These are phyloP conservation scores for Blastocystis sp. DNA, from an alignment of 352 stramenopile genomes.

Conservation along the genomic window DNA sequence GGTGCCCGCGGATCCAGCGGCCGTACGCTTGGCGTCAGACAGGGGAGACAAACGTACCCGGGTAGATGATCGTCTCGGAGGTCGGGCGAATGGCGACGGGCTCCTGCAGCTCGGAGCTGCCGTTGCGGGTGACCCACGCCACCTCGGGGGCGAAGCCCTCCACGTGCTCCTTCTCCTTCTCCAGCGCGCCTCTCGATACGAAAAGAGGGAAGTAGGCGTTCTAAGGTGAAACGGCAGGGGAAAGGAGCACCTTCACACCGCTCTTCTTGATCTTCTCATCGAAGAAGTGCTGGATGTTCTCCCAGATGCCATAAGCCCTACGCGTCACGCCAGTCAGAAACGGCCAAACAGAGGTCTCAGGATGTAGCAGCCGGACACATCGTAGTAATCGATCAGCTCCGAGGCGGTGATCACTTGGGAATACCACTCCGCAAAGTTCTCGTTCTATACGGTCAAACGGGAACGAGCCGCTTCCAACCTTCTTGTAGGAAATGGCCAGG, in stretches of 20 bases:
- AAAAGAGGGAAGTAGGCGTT: constrained; percentile 98
- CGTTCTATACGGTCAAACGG: constrained; percentile 64
- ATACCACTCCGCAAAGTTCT: constrained; percentile 75
- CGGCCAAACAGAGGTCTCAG: constrained; percentile 84
- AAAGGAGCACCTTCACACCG: constrained; percentile 70
- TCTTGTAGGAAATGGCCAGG: constrained; percentile 67
- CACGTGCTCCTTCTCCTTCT: constrained; percentile 97
- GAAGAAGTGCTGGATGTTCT: constrained; percentile 93
- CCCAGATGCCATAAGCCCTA: constrained; percentile 97
- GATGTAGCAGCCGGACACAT: constrained; percentile 99
- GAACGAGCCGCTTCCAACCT: constrained; percentile 1
- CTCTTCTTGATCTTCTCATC: constrained; percentile 86
- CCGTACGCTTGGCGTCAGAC: constrained; percentile 71
- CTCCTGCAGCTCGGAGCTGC: constrained; percentile 87
- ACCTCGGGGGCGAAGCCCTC: constrained; percentile 96
- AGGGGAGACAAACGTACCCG: constrained; percentile 80
- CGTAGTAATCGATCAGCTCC: constrained; percentile 99
- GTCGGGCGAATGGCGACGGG: constrained; percentile 97
- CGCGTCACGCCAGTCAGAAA: background rate
- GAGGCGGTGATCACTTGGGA: constrained; percentile 89
- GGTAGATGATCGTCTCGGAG: constrained; percentile 99
- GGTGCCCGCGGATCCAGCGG: constrained; percentile 86
- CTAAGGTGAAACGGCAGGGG: constrained; percentile 72
- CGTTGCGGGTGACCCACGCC: constrained; percentile 95
- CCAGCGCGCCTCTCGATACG: constrained; percentile 89